Evolutionary conservation across 148 eudicot species (phyloP).

Genomic region (Amaranthus palmeri): DNA sequence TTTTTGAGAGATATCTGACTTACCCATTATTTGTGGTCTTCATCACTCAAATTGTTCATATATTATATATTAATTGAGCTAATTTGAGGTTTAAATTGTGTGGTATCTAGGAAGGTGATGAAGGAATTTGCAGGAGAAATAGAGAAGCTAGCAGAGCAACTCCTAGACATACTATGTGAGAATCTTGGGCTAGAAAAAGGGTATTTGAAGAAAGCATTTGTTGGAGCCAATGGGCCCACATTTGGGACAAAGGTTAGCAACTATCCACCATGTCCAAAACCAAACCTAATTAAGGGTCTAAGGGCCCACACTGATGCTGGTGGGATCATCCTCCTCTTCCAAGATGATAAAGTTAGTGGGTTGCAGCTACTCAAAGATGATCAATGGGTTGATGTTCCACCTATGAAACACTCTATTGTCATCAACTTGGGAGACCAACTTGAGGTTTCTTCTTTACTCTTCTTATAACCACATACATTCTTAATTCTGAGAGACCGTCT

Average conservation of each 20-base stretch:
- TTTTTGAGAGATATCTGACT: no score
- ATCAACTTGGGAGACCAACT: constrained; percentile 89
- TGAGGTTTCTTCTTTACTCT: constrained; percentile 43
- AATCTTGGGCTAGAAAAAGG: constrained; percentile 85
- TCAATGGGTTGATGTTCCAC: constrained; percentile 88
- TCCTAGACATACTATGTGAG: constrained; percentile 77
- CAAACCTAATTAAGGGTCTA: constrained; percentile 81
- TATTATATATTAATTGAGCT: no score
- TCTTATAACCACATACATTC: neutral
- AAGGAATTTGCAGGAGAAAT: constrained; percentile 68
- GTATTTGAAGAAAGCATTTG: constrained; percentile 68
- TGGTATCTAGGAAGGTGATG: constrained; percentile 51
- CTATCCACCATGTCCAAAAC: constrained; percentile 91
- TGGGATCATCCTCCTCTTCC: constrained; percentile 81
- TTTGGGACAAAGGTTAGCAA: constrained; percentile 92
- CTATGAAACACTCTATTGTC: constrained; percentile 82
- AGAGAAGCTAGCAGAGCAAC: constrained; percentile 64
- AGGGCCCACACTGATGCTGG: constrained; percentile 98
- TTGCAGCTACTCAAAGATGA: constrained; percentile 86
- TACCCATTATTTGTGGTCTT: no score
- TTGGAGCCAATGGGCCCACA: constrained; percentile 72
- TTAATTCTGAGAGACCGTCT: no score
- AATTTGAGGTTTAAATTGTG: no score
- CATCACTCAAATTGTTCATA: no score
- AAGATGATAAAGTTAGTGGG: constrained; percentile 81